Base-by-base conservation (phyloP, 495 filamentous ascomycete species). In the Elasticomyces elasticus region DNA sequence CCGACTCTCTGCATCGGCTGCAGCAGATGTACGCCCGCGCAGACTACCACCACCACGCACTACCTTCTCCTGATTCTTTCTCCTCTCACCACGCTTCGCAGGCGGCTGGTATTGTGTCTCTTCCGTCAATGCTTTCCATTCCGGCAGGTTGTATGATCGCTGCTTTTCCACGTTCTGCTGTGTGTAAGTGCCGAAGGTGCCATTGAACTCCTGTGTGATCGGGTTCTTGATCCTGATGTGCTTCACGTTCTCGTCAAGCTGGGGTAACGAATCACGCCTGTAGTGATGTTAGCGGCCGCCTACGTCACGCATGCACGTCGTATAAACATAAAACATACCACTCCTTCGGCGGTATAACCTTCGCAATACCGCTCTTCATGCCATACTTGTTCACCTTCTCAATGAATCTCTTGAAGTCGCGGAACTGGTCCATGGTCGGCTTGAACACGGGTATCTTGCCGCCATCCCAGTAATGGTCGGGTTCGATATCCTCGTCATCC, bases 201-300 rank as follows among this genome's bases (percentile, higher is more conserved):
- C 94, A 74, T 89, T 87, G 65, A 97, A 97, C 61, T 98, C 92
- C 64, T 98, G 92, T 64, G 86, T 92, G 67, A 98, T 97, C 10
- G 92, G 92, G 58, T 97, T 94, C 73, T 89, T 92, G 61, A 96
- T 88, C 55, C 82, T 84, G 65, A 98, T 86, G 49, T 83, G 83
- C 69, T 95, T 96, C 54, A 98, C 80, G 51, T 83, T 76, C 61
- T 96, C 85, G 60, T 92, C 81, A 56, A 96, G 80, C 28, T 77
- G 67, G 19, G 87, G 84, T 23, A 91, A 80, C 23, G 80, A 71
- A 56, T 89, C 84, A 61, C 74, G 70, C 84, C 84, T 87, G 56
- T 19, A 35, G 37, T 55, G 13, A 40, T 19, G 23, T 56, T 41
- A 51, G 47, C 37, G 33, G 19, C 6, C n/a, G 19, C 27, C 11